Base-by-base conservation (phyloP, 441 rosid species). In the Syzygium syzygioides region DNA sequence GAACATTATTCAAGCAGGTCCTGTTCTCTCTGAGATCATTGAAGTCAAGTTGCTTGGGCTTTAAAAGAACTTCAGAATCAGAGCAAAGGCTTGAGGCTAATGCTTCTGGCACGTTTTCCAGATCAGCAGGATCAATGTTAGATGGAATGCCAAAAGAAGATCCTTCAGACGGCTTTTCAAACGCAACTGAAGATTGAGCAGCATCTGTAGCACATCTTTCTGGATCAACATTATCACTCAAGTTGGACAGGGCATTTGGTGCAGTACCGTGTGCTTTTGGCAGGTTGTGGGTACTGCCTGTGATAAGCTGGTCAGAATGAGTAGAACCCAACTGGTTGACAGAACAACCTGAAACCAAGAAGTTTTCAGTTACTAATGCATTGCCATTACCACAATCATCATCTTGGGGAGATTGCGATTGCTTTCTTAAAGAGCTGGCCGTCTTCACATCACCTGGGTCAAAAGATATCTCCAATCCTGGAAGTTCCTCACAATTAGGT, bases 41-140 rank as follows among this genome's bases (percentile, higher is more conserved):
- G 90, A 96, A 94, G 91, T 93, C 88, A 90, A 93, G 93, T 86
- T 91, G 92, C 90, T 92, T 91, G 66, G 94, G 95, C 89, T 92
- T 86, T 90, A 94, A 88, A 88, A 68, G 89, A 89, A 87, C 88
- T 59, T 88, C 85, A 86, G 87, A 89, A 86, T 91, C 90, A 91
- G 87, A 71, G 37, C 71, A 85, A 71, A 84, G 89, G 91, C 91
- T 87, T 87, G 92, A 85, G 53, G 85, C 92, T 62, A 88, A 88
- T 87, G 32, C 90, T 86, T 88, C 92, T 88, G 79, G 86, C 85
- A 76, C 90, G 53, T 88, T 89, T 86, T 89, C 90, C 89, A 80
- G 86, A 83, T 86, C 59, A 25, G 64, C 55, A 86, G 88, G 92
- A 88, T 89, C 90, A 84, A 64, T 86, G 86, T 89, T 89, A 83